Evolutionary conservation across 129 eudicot species (phyloP), one percentile per base, ranked within the genome.

Genomic region (Silybum marianum): DNA sequence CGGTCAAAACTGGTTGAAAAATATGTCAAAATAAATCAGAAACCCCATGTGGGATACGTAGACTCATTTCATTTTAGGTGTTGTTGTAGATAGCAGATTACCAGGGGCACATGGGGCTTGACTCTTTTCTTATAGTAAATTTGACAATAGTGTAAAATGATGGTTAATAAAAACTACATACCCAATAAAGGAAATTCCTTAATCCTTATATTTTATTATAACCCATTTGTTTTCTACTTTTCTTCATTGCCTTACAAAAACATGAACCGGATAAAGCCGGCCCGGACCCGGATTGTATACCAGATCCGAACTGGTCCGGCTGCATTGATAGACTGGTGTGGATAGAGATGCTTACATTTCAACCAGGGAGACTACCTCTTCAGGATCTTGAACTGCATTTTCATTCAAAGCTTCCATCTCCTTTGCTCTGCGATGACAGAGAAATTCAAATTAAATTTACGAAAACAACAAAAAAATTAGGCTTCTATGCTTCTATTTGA

Each of bases 341-440:
- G 22, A 74, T 26, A 79, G 39, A 76, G 26, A 51, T 39, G 3
- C 88, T 63, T 81, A 85, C 88, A 85, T 85, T 76, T 85, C 88
- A 70, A 85, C 58, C n/a, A 22, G 84, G 62, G 88, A 76, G 44
- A 72, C 72, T 22, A 85, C 67, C 65, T 85, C 88, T 75, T 76
- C 85, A 22, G 88, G 88, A 77, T 85, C 84, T 75, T 85, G 85
- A 75, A 85, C 88, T 16, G 88, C 88, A 80, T 85, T 81, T 77
- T 85, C 82, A 80, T 80, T 85, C 85, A 76, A 63, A 80, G 72
- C 79, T 80, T 85, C 85, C 63, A 85, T 73, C 48, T 80, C 88
- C 66, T 81, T 77, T 16, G 16, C 28, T 81, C 88, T 85, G 78
- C 21, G 9, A 60, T 30, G 18, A 60, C 65, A 5, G 9, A 67